Evolutionary conservation across 2,329 filamentous ascomycete genomes (phyloP).

Genomic region (Neocatenulostroma microsporum): DNA sequence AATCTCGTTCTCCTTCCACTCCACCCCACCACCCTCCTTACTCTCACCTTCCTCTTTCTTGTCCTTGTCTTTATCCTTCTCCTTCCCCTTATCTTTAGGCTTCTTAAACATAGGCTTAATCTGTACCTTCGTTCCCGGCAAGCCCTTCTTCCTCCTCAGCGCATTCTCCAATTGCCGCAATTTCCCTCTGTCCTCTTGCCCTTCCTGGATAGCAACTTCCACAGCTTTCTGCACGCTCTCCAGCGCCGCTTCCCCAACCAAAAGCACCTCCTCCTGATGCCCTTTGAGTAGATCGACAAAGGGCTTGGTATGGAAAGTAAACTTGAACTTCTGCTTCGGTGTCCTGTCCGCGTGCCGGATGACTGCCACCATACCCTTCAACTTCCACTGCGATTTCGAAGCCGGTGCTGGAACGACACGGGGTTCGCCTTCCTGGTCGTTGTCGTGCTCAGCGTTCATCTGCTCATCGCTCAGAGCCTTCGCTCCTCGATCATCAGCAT

Average conservation of each 20-base stretch:
- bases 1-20: conserved; percentile 10
- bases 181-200: conserved; percentile 77
- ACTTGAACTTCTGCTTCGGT: conserved; percentile 99
- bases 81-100: conserved; percentile 46
- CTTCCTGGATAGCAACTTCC: conserved; percentile 66
- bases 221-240: conserved; percentile 86
- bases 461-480: conserved; percentile 5
- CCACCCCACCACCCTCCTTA: conserved; percentile 39
- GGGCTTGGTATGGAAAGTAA: conserved; percentile 93
- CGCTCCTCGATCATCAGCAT: neutral
- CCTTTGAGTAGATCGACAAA: conserved; percentile 93
- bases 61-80: no score
- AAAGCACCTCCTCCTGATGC: conserved; percentile 89
- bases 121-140: conserved; percentile 95
- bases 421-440: conserved; percentile 9
- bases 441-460: neutral
- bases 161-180: conserved; percentile 80
- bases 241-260: conserved; percentile 84
- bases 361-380: conserved; percentile 95
- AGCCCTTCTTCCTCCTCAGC: conserved; percentile 82
- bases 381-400: conserved; percentile 91
- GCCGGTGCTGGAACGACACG: conserved; percentile 40
- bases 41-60: conserved; percentile 32
- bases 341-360: conserved; percentile 95
- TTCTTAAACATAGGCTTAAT: conserved; percentile 99